Evolutionary conservation across 352 stramenopile species (phyloP).

Genomic region (Globisporangium spiculum): DNA sequence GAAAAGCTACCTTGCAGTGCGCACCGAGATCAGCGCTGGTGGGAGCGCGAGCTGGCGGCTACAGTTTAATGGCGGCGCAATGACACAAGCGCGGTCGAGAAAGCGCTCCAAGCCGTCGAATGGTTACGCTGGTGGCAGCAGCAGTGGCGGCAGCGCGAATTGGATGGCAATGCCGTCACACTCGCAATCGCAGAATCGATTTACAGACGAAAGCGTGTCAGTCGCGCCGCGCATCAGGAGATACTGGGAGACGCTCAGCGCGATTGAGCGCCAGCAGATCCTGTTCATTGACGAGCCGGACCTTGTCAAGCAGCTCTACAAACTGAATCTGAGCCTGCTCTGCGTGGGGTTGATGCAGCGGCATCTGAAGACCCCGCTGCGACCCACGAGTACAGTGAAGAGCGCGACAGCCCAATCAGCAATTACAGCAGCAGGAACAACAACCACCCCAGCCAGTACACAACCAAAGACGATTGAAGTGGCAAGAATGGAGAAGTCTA

Average conservation of each 20-base stretch:
- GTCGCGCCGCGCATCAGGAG: conserved; percentile 32
- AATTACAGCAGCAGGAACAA: neutral
- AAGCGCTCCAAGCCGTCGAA: conserved; percentile 43
- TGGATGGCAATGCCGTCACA: conserved; percentile 7
- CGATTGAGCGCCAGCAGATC: conserved; percentile 66
- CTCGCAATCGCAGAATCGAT: neutral
- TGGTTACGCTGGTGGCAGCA: conserved; percentile 9
- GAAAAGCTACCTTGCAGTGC: conserved; percentile 59
- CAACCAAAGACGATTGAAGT: conserved; percentile 14
- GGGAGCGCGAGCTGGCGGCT: neutral
- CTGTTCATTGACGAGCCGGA: conserved; percentile 80
- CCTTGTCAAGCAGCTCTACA: conserved; percentile 85
- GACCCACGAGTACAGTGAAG: conserved; percentile 10
- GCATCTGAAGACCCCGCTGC: conserved; percentile 58
- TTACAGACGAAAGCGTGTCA: conserved; percentile 5
- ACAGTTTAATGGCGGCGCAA: neutral
- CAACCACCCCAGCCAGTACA: neutral
- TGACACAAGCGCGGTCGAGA: conserved; percentile 18
- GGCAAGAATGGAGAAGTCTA: neutral
- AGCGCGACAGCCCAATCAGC: conserved; percentile 1
- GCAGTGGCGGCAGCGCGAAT: neutral
- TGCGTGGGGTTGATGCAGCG: conserved; percentile 84
- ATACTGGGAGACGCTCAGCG: conserved; percentile 69
- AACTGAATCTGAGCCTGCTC: conserved; percentile 81
- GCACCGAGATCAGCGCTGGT: conserved; percentile 19